These are phyloP conservation scores for Zoysia matrella DNA, from an alignment of 202 grass and related monocot species.

Conservation along the genomic window DNA sequence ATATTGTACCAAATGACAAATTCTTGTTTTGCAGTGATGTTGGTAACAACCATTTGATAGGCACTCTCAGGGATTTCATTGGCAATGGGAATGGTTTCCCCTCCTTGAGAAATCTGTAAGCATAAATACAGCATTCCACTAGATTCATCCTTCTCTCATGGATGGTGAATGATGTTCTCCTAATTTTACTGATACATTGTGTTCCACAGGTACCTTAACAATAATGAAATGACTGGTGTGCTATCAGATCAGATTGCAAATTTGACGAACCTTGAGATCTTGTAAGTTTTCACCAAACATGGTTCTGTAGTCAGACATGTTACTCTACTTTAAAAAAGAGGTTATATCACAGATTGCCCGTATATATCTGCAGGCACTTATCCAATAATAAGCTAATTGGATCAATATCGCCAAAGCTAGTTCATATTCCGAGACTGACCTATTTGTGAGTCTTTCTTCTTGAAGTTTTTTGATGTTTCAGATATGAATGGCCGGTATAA, in stretches of 20 bases:
- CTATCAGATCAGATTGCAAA: constrained; percentile 91
- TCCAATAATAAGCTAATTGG: constrained; percentile 90
- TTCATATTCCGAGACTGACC: constrained; percentile 81
- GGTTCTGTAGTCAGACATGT: constrained; percentile 11
- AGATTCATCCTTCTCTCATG: constrained; percentile 11
- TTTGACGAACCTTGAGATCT: constrained; percentile 88
- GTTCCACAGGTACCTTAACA: constrained; percentile 73
- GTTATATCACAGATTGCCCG: not conserved
- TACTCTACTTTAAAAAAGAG: not conserved
- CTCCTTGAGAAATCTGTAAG: constrained; percentile 92
- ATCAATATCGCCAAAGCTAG: constrained; percentile 75
- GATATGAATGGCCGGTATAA: not conserved
- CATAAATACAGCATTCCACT: constrained; percentile 11
- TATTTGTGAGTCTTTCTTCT: constrained; percentile 73
- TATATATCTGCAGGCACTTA: constrained; percentile 62
- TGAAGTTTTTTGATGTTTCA: not conserved
- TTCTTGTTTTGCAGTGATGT: constrained; percentile 63
- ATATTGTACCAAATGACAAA: constrained; percentile 35
- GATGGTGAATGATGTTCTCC: constrained; percentile 7
- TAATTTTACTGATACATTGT: constrained; percentile 33
- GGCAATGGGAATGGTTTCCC: constrained; percentile 79
- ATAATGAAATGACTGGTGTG: constrained; percentile 88
- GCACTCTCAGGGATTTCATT: constrained; percentile 83
- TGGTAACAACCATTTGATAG: constrained; percentile 81
- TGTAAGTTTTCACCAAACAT: constrained; percentile 56